These are phyloP conservation scores for Aurinia saxatilis DNA, from an alignment of 345 rosid species.

Conservation along the genomic window DNA sequence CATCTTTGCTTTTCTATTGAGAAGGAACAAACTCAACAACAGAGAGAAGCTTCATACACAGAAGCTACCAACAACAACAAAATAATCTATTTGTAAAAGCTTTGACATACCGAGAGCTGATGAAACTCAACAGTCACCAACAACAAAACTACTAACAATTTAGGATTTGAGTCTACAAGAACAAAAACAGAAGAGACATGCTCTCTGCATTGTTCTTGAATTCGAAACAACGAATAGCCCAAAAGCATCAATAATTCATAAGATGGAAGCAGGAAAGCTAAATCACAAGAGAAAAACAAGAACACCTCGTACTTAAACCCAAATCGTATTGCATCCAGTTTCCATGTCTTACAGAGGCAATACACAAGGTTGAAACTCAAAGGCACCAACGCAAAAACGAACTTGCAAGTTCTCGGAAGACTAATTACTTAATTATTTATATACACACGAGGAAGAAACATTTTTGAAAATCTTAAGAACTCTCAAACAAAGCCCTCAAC, in stretches of 20 bases:
- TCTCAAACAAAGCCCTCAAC: constrained; percentile 26
- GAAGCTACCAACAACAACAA: background rate
- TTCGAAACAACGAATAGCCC: background rate
- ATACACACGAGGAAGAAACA: constrained; percentile 7
- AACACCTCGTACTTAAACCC: too few species aligned
- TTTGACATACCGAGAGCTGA: background rate
- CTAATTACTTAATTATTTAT: constrained; percentile 13
- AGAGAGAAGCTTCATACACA: too few species aligned
- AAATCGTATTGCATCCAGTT: background rate
- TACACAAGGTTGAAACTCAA: too few species aligned
- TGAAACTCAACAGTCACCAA: background rate
- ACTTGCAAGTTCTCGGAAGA: background rate
- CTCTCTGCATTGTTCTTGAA: background rate
- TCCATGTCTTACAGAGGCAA: background rate
- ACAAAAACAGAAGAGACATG: background rate
- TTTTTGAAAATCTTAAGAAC: background rate
- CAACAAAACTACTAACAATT: background rate
- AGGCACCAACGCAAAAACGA: too few species aligned
- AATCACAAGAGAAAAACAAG: background rate
- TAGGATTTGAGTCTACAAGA: background rate
- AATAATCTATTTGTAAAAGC: background rate
- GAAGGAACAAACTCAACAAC: background rate
- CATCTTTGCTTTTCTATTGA: background rate
- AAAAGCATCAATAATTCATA: background rate
- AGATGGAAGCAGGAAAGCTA: background rate